A percentile compares a stretch with the other conserved stretches of the same genome.
Conservation (phyloP, 129 eudicot genomes). For the Tagetes erecta region DNA sequence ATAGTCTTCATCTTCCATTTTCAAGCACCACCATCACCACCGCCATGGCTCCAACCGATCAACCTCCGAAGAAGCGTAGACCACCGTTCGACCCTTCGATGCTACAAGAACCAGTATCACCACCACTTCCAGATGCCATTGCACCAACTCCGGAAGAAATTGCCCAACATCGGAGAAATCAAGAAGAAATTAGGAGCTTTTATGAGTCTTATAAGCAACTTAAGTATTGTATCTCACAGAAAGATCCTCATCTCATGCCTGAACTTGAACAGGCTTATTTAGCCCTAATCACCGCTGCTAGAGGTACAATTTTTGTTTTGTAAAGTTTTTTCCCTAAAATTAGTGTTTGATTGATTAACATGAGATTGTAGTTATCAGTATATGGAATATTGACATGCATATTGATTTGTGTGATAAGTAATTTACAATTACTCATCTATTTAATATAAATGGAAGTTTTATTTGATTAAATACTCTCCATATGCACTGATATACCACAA, state of each 20-base stretch:
- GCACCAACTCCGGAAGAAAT: constrained; percentile 60
- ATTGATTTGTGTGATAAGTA: background rate
- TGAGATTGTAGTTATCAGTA: background rate
- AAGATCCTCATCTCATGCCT: constrained; percentile 49
- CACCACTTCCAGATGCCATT: constrained; percentile 24
- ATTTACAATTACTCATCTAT: background rate
- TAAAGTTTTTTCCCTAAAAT: background rate
- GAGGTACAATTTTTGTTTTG: constrained; percentile 48
- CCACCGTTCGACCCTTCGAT: constrained; percentile 50
- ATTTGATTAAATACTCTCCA: background rate
- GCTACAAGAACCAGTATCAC: constrained; percentile 26
- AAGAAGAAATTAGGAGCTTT: constrained; percentile 70
- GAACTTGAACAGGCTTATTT: constrained; percentile 76
- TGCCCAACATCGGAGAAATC: constrained; percentile 55
- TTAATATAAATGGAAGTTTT: background rate
- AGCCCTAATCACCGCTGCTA: constrained; percentile 67
- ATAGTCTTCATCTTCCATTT: constrained; percentile 3
- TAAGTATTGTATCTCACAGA: constrained; percentile 50
- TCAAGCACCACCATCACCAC: constrained; percentile 18
- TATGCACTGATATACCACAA: background rate
- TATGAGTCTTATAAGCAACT: constrained; percentile 61
- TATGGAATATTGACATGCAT: background rate
- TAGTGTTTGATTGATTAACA: background rate
- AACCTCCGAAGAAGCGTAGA: constrained; percentile 78
- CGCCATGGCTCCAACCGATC: constrained; percentile 79